Evolutionary conservation across 495 filamentous ascomycete genomes (phyloP).

Genomic region (Daldinia vernicosa): DNA sequence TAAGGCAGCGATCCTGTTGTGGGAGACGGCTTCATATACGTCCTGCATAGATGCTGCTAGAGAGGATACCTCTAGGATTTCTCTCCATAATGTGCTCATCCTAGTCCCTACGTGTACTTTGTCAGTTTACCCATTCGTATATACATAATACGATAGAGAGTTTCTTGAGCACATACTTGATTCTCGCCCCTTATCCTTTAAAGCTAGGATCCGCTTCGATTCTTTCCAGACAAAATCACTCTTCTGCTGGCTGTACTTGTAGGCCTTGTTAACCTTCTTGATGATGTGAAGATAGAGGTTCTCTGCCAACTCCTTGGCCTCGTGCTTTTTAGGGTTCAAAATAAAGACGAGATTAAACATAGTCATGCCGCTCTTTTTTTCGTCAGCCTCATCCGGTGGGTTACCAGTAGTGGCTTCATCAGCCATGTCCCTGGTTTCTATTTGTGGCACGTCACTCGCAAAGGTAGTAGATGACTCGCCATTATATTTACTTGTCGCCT

Average conservation of each 20-base stretch:
- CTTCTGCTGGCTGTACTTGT: constrained; percentile 89
- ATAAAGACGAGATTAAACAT: constrained; percentile 99
- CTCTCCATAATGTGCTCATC: constrained; percentile 67
- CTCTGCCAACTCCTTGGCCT: constrained; percentile 75
- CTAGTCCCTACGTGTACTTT: constrained; percentile 52
- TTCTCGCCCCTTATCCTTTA: constrained; percentile 82
- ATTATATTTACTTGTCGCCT: constrained; percentile 25
- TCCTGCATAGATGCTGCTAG: constrained; percentile 84
- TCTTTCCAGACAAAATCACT: constrained; percentile 89
- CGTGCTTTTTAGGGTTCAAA: constrained; percentile 77
- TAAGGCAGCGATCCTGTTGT: constrained; percentile 76
- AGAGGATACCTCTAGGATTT: constrained; percentile 78
- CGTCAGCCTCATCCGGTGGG: constrained; percentile 58
- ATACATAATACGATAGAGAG: neutral
- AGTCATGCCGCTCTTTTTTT: constrained; percentile 73
- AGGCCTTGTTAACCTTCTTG: constrained; percentile 86
- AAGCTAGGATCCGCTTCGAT: constrained; percentile 74
- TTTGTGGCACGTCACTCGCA: constrained; percentile 46
- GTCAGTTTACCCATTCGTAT: constrained; percentile 24
- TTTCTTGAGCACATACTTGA: constrained; percentile 62
- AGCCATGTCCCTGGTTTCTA: constrained; percentile 51
- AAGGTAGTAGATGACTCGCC: constrained; percentile 27
- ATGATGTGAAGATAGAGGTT: constrained; percentile 88
- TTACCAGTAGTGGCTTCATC: constrained; percentile 50
- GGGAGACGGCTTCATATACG: constrained; percentile 80